phyloP scores from a whole-genome alignment of 768 basidiomycete genomes.

The Naematelia encephala region DNA sequence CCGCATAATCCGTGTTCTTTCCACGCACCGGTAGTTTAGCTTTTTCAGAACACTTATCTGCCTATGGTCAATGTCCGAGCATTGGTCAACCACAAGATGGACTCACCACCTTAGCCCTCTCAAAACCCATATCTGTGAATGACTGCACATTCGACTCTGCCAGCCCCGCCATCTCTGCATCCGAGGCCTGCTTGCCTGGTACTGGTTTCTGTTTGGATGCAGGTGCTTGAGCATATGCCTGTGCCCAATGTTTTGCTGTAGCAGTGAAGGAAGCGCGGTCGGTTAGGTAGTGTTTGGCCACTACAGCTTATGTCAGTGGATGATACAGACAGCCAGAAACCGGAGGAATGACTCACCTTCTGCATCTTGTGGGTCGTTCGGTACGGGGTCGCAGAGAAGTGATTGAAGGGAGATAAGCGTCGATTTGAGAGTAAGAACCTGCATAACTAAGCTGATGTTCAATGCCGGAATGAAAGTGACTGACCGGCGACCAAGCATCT shows the following conservation, averaged over 20 bases:
- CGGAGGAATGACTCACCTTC: conserved; percentile 58
- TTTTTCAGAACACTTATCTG: conserved; percentile 39
- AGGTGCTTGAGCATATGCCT: conserved; percentile 80
- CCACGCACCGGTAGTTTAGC: conserved; percentile 33
- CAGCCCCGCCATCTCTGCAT: conserved; percentile 71
- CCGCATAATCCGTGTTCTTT: background rate
- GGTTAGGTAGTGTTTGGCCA: conserved; percentile 93
- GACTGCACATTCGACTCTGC: conserved; percentile 77
- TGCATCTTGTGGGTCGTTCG: conserved; percentile 94
- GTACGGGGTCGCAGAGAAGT: conserved; percentile 87
- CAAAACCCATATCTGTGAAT: conserved; percentile 80
- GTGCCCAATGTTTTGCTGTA: conserved; percentile 91
- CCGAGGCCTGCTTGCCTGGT: conserved; percentile 26
- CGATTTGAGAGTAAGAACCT: conserved; percentile 91
- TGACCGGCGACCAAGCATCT: conserved; percentile 55
- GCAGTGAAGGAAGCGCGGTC: conserved; percentile 82
- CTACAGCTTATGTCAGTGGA: conserved; percentile 47
- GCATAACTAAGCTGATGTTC: conserved; percentile 53
- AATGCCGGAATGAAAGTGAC: too few relatives aligned
- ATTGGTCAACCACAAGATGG: background rate
- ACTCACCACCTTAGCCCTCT: conserved; percentile 78
- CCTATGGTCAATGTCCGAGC: conserved; percentile 1
- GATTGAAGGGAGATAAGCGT: conserved; percentile 93
- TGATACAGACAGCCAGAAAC: background rate
- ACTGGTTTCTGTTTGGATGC: conserved; percentile 40